These are phyloP conservation scores for Wallacemonas sp. DNA, from an alignment of 208 protist genomes.

Conservation along the genomic window DNA sequence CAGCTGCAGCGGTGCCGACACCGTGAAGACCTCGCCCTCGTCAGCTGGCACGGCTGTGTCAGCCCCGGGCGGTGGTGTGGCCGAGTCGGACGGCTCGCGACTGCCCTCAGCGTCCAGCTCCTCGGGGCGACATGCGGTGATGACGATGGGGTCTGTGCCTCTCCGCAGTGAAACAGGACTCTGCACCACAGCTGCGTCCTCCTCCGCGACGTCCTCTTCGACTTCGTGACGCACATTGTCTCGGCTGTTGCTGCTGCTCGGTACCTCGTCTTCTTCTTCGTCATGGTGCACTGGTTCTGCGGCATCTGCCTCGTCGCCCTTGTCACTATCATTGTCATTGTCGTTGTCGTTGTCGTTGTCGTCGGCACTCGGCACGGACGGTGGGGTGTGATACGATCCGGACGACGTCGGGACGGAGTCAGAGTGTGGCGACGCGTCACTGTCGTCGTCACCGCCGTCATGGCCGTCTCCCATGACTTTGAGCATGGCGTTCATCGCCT, in stretches of 20 bases:
- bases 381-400: neutral
- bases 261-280: neutral
- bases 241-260: conserved; percentile 19
- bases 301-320: neutral
- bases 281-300: neutral
- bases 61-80: no score
- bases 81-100: no score
- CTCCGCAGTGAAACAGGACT: no score
- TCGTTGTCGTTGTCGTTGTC: neutral
- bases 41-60: neutral
- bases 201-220: conserved; percentile 27
- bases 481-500: conserved; percentile 18
- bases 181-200: no score
- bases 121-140: no score
- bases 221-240: no score
- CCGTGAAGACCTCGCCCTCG: conserved; percentile 7
- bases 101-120: neutral
- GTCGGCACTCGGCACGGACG: no score
- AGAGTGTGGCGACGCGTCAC: neutral
- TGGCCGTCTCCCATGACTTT: neutral
- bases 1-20: conserved; percentile 5
- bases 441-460: neutral
- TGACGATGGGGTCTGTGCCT: no score
- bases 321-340: neutral
- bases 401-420: neutral